These are phyloP conservation scores for Aureobasidium uvarum DNA, from an alignment of 2,329 filamentous ascomycete genomes.

Conservation along the genomic window DNA sequence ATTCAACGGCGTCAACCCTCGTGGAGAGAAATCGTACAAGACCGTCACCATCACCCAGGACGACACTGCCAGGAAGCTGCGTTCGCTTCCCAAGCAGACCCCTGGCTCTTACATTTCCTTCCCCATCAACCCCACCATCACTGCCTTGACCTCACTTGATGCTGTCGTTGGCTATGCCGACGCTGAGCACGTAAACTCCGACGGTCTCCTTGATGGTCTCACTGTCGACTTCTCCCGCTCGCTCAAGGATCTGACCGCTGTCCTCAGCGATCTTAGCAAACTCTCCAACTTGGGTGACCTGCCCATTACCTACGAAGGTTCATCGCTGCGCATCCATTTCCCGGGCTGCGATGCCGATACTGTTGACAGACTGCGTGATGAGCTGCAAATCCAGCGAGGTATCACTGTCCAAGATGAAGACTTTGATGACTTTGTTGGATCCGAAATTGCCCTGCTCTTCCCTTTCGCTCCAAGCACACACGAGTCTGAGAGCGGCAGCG, in stretches of 20 bases:
- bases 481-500: constrained; percentile 38
- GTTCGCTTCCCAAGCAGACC: constrained; percentile 54
- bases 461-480: constrained; percentile 72
- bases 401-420: constrained; percentile 74
- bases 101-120: constrained; percentile 89
- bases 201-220: constrained; percentile 80
- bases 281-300: constrained; percentile 78
- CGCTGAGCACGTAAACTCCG: constrained; percentile 61
- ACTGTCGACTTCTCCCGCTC: constrained; percentile 85
- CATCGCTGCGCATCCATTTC: constrained; percentile 76
- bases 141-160: constrained; percentile 73
- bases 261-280: constrained; percentile 77
- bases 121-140: constrained; percentile 81
- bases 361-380: constrained; percentile 79
- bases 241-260: constrained; percentile 74
- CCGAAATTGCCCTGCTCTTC: constrained; percentile 74
- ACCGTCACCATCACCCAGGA: constrained; percentile 72
- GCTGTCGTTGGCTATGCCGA: constrained; percentile 54
- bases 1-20: constrained; percentile 73
- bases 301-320: constrained; percentile 70
- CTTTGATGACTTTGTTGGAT: constrained; percentile 66
- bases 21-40: constrained; percentile 76
- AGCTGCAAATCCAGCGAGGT: constrained; percentile 80
- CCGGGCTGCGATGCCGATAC: constrained; percentile 83
- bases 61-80: constrained; percentile 66